Evolutionary conservation across 2,329 filamentous ascomycete species (phyloP).

Genomic region (Hypoxylon sp.): DNA sequence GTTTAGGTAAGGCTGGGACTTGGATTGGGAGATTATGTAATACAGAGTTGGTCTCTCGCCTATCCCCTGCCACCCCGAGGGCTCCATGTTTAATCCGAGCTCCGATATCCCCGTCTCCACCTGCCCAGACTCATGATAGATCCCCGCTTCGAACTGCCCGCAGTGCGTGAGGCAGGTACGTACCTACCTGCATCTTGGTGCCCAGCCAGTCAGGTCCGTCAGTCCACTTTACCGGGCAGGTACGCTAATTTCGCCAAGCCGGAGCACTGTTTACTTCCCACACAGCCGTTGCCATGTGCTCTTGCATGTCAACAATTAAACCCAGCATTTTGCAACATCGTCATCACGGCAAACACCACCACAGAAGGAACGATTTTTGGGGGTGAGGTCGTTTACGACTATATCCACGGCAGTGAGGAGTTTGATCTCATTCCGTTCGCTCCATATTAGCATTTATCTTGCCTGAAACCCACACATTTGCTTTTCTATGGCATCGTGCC

Average conservation of each 20-base stretch:
- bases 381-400: slow-evolving; percentile 2
- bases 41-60: neutral
- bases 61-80: neutral
- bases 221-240: neutral
- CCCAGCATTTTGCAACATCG: slow-evolving; percentile 31
- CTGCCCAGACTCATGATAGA: neutral
- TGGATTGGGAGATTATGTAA: slow-evolving; percentile 22
- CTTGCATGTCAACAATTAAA: slow-evolving; percentile 48
- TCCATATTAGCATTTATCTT: slow-evolving; percentile 11
- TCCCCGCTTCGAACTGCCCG: neutral
- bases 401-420: slow-evolving; percentile 3
- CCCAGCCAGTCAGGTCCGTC: neutral
- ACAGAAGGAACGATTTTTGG: slow-evolving; percentile 24
- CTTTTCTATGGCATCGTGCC: slow-evolving; percentile 48
- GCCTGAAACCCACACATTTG: slow-evolving; percentile 33
- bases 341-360: slow-evolving; percentile 24
- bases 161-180: neutral
- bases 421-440: slow-evolving; percentile 26
- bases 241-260: slow-evolving; percentile 29
- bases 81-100: slow-evolving; percentile 3
- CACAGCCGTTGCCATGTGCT: slow-evolving; percentile 47
- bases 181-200: slow-evolving; percentile 8
- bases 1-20: slow-evolving; percentile 12
- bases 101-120: slow-evolving; percentile 1
- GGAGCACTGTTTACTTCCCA: slow-evolving; percentile 42